Conservation (phyloP, 2,329 filamentous ascomycete species). For the Curvularia lunata region DNA sequence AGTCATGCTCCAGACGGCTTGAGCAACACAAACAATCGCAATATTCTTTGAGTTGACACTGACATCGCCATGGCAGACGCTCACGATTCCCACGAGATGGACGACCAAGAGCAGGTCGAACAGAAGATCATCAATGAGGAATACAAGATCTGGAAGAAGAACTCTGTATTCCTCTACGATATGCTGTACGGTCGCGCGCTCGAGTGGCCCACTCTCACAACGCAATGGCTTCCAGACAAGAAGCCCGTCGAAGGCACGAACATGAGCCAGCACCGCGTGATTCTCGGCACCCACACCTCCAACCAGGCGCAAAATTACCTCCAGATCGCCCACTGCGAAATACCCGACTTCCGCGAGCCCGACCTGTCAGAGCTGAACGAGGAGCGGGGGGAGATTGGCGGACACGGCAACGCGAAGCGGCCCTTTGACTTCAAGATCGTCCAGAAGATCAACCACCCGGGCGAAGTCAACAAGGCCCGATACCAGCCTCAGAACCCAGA, state of each 20-base stretch:
- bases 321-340: slow-evolving; percentile 91
- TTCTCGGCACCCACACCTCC: slow-evolving; percentile 94
- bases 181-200: slow-evolving; percentile 93
- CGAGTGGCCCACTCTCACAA: slow-evolving; percentile 96
- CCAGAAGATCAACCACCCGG: slow-evolving; percentile 94
- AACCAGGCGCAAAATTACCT: slow-evolving; percentile 86
- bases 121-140: slow-evolving; percentile 97
- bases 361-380: slow-evolving; percentile 89
- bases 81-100: slow-evolving; percentile 55
- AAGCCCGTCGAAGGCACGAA: slow-evolving; percentile 73
- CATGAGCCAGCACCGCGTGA: slow-evolving; percentile 83
- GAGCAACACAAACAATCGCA: too few relatives aligned
- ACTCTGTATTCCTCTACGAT: slow-evolving; percentile 96
- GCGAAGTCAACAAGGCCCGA: slow-evolving; percentile 97
- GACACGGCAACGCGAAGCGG: slow-evolving; percentile 80
- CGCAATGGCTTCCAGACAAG: slow-evolving; percentile 94
- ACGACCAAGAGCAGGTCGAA: slow-evolving; percentile 74
- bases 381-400: slow-evolving; percentile 89
- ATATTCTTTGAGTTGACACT: neutral
- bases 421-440: slow-evolving; percentile 88
- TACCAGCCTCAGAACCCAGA: slow-evolving; percentile 98
- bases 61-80: slow-evolving; percentile 47
- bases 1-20: neutral
- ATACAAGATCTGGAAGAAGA: slow-evolving; percentile 99
- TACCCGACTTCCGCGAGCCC: slow-evolving; percentile 77